Percentiles rank a stretch among this genome's conserved stretches.
Evolutionary conservation across 2,329 filamentous ascomycete species (phyloP).

Genomic region (Colletotrichum eleusines): DNA sequence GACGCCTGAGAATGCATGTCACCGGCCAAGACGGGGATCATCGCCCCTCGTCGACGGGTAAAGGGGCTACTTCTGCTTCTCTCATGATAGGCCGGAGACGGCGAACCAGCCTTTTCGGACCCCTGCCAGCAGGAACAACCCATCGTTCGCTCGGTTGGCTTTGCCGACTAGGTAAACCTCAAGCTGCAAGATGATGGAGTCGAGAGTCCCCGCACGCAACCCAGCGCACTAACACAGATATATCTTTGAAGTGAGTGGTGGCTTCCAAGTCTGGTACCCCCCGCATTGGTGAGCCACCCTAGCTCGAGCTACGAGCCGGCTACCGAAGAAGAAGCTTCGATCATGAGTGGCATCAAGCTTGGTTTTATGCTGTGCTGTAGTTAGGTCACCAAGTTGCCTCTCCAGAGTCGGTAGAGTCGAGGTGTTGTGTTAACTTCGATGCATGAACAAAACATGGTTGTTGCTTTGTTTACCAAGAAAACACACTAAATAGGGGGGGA

Average conservation of each 20-base stretch:
- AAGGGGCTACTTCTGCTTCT: constrained; percentile 8
- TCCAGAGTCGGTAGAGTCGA: neutral
- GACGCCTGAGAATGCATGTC: constrained; percentile 15
- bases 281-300: constrained; percentile 7
- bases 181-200: constrained; percentile 14
- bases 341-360: no score
- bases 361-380: neutral
- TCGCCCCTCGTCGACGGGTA: constrained; percentile 32
- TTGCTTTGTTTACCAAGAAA: neutral
- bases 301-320: neutral
- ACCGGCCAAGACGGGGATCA: constrained; percentile 15
- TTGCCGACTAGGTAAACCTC: constrained; percentile 11
- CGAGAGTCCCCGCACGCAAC: constrained; percentile 37
- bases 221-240: constrained; percentile 3
- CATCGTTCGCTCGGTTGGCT: constrained; percentile 13
- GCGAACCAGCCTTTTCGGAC: neutral
- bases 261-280: constrained; percentile 18
- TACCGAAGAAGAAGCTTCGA: constrained; percentile 1
- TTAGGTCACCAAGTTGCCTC: neutral
- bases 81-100: constrained; percentile 2
- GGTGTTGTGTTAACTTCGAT: neutral
- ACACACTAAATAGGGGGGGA: neutral
- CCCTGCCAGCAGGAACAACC: constrained; percentile 27
- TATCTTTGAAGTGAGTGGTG: constrained; percentile 15
- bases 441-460: neutral